Evolutionary conservation across 768 basidiomycete species (phyloP).

Genomic region (Serendipita vermifera): DNA sequence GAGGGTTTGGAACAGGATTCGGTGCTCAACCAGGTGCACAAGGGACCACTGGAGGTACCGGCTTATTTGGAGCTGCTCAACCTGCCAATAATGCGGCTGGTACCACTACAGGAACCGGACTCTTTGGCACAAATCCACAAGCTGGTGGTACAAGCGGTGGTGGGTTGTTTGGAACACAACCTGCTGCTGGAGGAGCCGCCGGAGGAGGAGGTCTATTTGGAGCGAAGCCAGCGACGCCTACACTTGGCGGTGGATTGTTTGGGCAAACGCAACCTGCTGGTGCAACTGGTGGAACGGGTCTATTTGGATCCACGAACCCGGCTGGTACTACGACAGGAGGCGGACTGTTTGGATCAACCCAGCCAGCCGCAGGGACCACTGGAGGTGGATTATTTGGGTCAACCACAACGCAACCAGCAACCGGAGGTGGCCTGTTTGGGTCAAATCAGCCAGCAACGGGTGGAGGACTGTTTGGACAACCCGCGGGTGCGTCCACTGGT

Average conservation of each 20-base stretch:
- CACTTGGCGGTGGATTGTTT: slow-evolving; percentile 4
- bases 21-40: no score
- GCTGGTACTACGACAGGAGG: neutral
- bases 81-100: no score
- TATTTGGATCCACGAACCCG: neutral
- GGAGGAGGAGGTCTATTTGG: neutral
- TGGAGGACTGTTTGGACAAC: slow-evolving; percentile 12
- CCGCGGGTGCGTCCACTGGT: slow-evolving; percentile 10
- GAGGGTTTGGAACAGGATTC: no score
- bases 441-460: slow-evolving; percentile 4
- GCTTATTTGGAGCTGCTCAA: slow-evolving; percentile 7
- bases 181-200: neutral
- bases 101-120: neutral
- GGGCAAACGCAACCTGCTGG: neutral
- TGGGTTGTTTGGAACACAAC: neutral
- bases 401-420: slow-evolving; percentile 8
- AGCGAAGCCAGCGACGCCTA: neutral
- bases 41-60: neutral
- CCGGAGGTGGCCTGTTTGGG: slow-evolving; percentile 15
- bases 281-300: neutral
- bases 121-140: neutral
- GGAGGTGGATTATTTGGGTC: slow-evolving; percentile 20
- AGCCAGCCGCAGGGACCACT: slow-evolving; percentile 15
- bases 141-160: no score
- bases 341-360: neutral